Base-by-base conservation (phyloP, 2,329 filamentous ascomycete species). In the Exophiala aquamarina region DNA sequence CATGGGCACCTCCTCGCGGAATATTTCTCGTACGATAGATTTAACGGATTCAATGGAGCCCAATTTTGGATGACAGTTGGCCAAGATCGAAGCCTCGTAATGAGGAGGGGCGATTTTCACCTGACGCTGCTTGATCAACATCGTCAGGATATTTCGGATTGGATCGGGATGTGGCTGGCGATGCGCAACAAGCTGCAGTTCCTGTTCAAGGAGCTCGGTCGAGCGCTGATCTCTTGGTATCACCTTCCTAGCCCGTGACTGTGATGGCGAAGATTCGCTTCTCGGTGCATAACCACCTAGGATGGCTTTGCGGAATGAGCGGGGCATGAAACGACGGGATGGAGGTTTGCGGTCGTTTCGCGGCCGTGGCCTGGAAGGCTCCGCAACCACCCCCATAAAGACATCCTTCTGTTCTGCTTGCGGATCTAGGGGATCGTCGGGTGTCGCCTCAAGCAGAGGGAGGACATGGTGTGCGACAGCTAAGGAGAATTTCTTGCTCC, bases 71-170 rank as follows among this genome's bases (percentile, higher is more conserved):
- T 83, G 78, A 21, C 79, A 74, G 67, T 94, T 90, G 37, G 84
- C 81, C 49, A 83, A 75, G 58, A 95, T 83, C 41, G 95, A 69
- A 11, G 84, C 82, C 58, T 88, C 83, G 66, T 93, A 96, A 57
- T 73, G 70, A 4, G 63, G 62, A 20, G 61, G 59, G 18, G 63
- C 58, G 3, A 70, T 70, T 23, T 60, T 56, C 28, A 69, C 50
- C 47, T 64, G 60, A 21, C 66, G 67, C 41, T 66, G 62, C 38
- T 61, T 52, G 43, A 73, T 64, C 20, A 74, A 54, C n/a, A 62
- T 56, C n/a, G 59, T 62, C 19, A 72, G 49, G 31, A 70, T 61
- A 11, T 56, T 50, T 20, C 32, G 31, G n/a, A 53, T 42, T 1
- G 41, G 39, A 28, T 37, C 35, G 10, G 48, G 45, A 15, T 49